These are phyloP conservation scores for Hypomyces perniciosus DNA, from an alignment of 2,329 filamentous ascomycete genomes.

Conservation along the genomic window DNA sequence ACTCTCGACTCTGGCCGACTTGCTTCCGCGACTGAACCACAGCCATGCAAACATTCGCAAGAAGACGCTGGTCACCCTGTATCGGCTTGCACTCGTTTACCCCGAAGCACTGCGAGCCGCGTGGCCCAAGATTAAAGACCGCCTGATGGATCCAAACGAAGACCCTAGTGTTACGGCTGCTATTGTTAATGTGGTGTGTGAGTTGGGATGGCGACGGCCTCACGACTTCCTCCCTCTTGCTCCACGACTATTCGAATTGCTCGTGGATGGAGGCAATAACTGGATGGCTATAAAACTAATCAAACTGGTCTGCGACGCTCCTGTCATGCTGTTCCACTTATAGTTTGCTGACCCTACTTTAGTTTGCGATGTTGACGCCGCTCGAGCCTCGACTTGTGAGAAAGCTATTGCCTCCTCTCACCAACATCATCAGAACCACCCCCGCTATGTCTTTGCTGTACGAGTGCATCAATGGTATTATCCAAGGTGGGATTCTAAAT, in stretches of 20 bases:
- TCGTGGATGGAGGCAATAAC: conserved; percentile 91
- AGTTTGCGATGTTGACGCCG: conserved; percentile 93
- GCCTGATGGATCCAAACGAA: conserved; percentile 81
- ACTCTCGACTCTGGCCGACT: conserved; percentile 78
- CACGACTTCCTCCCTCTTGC: conserved; percentile 91
- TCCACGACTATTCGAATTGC: conserved; percentile 82
- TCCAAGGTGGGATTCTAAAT: conserved; percentile 89
- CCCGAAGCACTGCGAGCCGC: conserved; percentile 86
- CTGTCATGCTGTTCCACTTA: background rate
- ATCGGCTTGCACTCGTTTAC: conserved; percentile 90
- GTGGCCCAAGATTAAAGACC: conserved; percentile 97
- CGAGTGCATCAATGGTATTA: conserved; percentile 97
- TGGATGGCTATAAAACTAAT: conserved; percentile 99
- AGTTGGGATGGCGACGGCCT: conserved; percentile 88
- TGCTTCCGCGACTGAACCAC: conserved; percentile 81
- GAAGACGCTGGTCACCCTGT: conserved; percentile 92
- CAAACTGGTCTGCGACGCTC: conserved; percentile 64
- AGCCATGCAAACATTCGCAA: conserved; percentile 82
- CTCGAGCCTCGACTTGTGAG: conserved; percentile 85
- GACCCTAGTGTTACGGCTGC: conserved; percentile 91
- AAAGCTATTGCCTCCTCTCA: conserved; percentile 85
- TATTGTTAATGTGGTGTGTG: conserved; percentile 94
- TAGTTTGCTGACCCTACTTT: conserved; percentile 6
- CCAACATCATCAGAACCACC: conserved; percentile 88
- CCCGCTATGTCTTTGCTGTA: conserved; percentile 97